Evolutionary conservation across 352 stramenopile species (phyloP), one percentile per base, ranked within the genome.

Genomic region (Phytophthora pluvialis): DNA sequence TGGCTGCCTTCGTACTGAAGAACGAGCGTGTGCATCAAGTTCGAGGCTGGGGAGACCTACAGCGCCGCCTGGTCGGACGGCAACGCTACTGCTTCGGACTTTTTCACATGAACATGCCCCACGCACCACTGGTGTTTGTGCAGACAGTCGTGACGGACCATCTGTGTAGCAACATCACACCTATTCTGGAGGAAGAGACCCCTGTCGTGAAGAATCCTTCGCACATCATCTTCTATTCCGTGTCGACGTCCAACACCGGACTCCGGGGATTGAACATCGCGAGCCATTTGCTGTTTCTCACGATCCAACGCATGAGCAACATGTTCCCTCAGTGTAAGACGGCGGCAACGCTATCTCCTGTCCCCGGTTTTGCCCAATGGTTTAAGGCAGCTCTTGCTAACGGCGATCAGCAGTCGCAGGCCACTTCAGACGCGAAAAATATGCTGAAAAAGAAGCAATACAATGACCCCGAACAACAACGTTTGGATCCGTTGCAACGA

Each of bases 221-320:
- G 12, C 87, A 95, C 54, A 83, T 90, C n/a, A 81, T 95, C 38
- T 95, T 94, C 47, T 95, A 95, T 51, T 89, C 87, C 15, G 89
- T 95, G 12, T 93, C 83, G 3, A 95, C 89, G 51, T 79, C 86
- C 16, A 93, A 95, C 61, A 63, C 65, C 15, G 87, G 87, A 12
- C 74, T 95, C n/a, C 83, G 83, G 0, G 87, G 87, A 35, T 56
- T 95, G 21, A 95, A 95, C 54, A 89, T 91, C 1, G 87, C 83
- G 16, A 93, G 83, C 26, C 87, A 95, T 25, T 64, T 95, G 52
- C 61, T 95, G 15, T 95, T 95, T 43, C 65, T 94, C 29, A 93
- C 87, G 8, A 94, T 95, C 43, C 80, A 91, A 44, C 81, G 81
- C 33, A 88, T 93, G 80, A 83, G 55, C 43, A 82, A 33, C 16